Conservation (phyloP, 192 early-diverging fungal genomes). For the Coemansia nantahalensis region DNA sequence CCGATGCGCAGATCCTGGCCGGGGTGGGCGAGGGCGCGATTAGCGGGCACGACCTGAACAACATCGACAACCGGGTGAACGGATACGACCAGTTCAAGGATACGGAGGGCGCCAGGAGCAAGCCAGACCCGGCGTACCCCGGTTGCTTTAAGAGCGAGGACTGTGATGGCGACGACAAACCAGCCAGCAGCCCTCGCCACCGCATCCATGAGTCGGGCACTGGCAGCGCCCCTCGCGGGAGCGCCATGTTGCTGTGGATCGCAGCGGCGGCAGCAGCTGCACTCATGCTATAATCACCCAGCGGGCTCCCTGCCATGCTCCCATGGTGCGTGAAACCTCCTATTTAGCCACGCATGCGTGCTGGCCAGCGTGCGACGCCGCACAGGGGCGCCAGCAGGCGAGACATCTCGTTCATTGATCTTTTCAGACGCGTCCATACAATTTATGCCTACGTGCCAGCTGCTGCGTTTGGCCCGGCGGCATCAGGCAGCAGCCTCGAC, state of each 20-base stretch:
- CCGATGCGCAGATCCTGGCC: conserved; percentile 33
- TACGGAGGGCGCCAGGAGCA: not conserved
- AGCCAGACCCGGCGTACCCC: conserved; percentile 32
- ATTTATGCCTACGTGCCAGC: no score
- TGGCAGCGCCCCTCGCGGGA: not conserved
- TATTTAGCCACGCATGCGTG: no score
- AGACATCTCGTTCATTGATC: no score
- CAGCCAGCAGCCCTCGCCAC: not conserved
- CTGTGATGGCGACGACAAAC: conserved; percentile 5
- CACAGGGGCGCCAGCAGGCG: no score
- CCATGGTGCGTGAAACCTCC: no score
- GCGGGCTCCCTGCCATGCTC: no score
- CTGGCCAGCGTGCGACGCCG: no score
- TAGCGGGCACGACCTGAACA: conserved; percentile 28
- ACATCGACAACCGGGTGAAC: conserved; percentile 26
- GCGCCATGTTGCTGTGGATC: no score
- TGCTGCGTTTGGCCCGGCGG: no score
- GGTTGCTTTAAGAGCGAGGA: conserved; percentile 36
- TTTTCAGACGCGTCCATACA: no score
- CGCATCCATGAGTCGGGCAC: not conserved
- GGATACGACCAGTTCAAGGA: conserved; percentile 22
- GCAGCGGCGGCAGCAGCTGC: no score
- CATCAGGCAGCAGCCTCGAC: not conserved
- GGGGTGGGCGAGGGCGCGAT: conserved; percentile 41
- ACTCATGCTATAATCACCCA: no score